These are phyloP conservation scores for Boehmeria nivea DNA, from an alignment of 306 rosid species.

Conservation along the genomic window DNA sequence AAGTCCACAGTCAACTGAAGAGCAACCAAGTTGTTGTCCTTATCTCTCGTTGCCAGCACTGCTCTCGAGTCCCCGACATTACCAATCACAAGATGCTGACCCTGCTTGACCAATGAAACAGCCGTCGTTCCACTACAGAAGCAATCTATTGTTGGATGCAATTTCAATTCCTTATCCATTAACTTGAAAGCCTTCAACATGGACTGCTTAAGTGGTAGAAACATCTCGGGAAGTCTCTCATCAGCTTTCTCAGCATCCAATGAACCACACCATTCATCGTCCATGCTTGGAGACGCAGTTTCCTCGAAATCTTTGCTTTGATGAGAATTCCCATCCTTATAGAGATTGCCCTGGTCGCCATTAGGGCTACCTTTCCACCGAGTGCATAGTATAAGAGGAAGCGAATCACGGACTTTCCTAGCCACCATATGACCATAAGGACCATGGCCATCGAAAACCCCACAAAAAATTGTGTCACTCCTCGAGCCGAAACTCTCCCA, in stretches of 20 bases:
- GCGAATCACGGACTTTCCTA: slow-evolving; percentile 45
- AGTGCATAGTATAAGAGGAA: slow-evolving; percentile 35
- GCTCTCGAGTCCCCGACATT: slow-evolving; percentile 57
- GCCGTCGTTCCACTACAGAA: slow-evolving; percentile 54
- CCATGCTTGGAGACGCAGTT: slow-evolving; percentile 24
- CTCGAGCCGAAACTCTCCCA: slow-evolving; percentile 42
- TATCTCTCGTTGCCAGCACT: slow-evolving; percentile 42
- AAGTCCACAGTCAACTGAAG: slow-evolving; percentile 45
- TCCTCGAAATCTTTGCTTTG: slow-evolving; percentile 25
- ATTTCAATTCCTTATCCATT: slow-evolving; percentile 47
- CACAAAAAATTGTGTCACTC: slow-evolving; percentile 44
- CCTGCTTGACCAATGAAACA: slow-evolving; percentile 44
- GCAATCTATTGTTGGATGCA: slow-evolving; percentile 44
- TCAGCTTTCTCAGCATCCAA: slow-evolving; percentile 26
- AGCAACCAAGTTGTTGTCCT: slow-evolving; percentile 34
- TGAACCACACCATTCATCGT: slow-evolving; percentile 30
- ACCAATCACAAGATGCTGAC: slow-evolving; percentile 39
- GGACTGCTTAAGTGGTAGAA: slow-evolving; percentile 32
- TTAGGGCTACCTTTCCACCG: slow-evolving; percentile 37
- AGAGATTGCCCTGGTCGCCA: slow-evolving; percentile 15
- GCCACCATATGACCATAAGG: slow-evolving; percentile 53
- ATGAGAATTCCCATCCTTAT: too few species aligned
- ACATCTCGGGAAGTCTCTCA: slow-evolving; percentile 34
- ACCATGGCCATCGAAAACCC: slow-evolving; percentile 59
- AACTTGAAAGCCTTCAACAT: slow-evolving; percentile 41